Evolutionary conservation across 2,329 filamentous ascomycete species (phyloP).

Genomic region (Exophiala xenobiotica): DNA sequence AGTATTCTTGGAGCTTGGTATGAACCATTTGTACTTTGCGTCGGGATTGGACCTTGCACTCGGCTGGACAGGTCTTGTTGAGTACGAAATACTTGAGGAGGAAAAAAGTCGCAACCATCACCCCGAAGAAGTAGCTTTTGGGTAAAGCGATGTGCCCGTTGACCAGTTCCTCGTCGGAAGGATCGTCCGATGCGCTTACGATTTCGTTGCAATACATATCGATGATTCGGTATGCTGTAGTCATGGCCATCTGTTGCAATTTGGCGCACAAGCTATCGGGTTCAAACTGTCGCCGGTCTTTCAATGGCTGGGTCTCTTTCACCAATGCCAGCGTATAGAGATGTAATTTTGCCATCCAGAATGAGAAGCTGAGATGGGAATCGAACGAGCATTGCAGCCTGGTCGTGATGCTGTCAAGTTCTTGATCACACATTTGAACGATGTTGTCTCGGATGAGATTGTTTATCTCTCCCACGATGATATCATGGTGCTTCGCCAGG

Average conservation of each 20-base stretch:
- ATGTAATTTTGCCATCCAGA: constrained; percentile 6
- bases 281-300: not conserved
- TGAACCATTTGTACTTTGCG: constrained; percentile 11
- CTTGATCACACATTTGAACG: constrained; percentile 12
- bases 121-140: constrained; percentile 5
- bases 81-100: constrained; percentile 14
- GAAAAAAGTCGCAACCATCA: constrained; percentile 9
- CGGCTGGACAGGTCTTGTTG: not conserved
- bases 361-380: not conserved
- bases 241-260: constrained; percentile 9
- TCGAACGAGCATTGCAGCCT: constrained; percentile 3
- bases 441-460: constrained; percentile 3
- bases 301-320: constrained; percentile 1
- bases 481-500: constrained; percentile 12
- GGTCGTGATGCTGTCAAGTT: constrained; percentile 1
- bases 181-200: not conserved
- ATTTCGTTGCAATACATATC: constrained; percentile 10
- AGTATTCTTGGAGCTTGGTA: constrained; percentile 7
- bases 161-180: constrained; percentile 2
- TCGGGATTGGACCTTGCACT: not conserved
- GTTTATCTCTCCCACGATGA: constrained; percentile 6
- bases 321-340: constrained; percentile 12
- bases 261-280: not conserved
- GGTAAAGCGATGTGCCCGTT: constrained; percentile 6
- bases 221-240: constrained; percentile 10